Conservation (phyloP, 208 protist genomes). For the Crithidia thermophila region DNA sequence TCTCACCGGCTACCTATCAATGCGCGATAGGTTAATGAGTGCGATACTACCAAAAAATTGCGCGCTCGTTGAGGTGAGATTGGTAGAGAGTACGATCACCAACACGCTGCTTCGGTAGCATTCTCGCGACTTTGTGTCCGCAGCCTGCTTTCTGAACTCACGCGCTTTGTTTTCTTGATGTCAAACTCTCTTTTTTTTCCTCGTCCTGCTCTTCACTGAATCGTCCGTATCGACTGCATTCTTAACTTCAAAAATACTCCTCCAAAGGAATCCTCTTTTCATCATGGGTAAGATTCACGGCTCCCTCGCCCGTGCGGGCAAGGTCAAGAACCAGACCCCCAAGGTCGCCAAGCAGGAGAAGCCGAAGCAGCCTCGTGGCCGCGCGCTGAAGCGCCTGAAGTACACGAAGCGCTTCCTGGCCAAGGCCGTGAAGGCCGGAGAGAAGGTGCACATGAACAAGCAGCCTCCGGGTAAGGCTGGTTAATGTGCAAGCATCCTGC, state of each 20-base stretch:
- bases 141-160: too few species aligned
- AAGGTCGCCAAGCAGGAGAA: slow-evolving; percentile 97
- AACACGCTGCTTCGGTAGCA: too few species aligned
- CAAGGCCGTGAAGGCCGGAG: slow-evolving; percentile 91
- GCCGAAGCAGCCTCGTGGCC: slow-evolving; percentile 94
- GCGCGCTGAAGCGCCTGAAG: slow-evolving; percentile 97
- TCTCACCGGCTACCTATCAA: too few species aligned
- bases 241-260: slow-evolving; percentile 4
- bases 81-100: too few species aligned
- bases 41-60: too few species aligned
- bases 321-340: slow-evolving; percentile 98
- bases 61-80: too few species aligned
- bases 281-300: slow-evolving; percentile 98
- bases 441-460: slow-evolving; percentile 95
- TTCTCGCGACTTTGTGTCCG: too few species aligned
- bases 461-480: slow-evolving; percentile 91
- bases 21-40: too few species aligned
- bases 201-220: neutral
- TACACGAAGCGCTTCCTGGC: slow-evolving; percentile 98
- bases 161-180: too few species aligned
- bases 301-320: slow-evolving; percentile 98
- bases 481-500: slow-evolving; percentile 40
- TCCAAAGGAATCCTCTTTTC: slow-evolving; percentile 20
- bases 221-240: neutral
- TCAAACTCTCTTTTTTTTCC: too few species aligned